Evolutionary conservation across 75 land plant species (phyloP), one percentile per base, ranked within the genome.

Genomic region (Selaginella moellendorffii): DNA sequence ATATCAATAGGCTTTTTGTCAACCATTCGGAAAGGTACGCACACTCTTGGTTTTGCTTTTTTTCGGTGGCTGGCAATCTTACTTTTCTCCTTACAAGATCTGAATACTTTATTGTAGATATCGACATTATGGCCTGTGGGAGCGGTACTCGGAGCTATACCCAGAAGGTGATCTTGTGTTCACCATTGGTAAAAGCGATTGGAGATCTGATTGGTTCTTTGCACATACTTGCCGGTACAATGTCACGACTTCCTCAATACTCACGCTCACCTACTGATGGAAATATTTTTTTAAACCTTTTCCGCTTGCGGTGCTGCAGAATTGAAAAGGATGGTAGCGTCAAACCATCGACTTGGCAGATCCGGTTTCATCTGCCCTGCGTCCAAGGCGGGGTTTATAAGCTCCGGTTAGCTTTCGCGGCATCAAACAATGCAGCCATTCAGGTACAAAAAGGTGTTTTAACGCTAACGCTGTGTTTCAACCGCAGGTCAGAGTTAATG

Each of bases 91-190:
- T n/a, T n/a, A n/a, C n/a, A n/a, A n/a, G n/a, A n/a, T n/a, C n/a
- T n/a, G n/a, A n/a, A n/a, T n/a, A n/a, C n/a, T n/a, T n/a, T n/a
- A n/a, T n/a, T 36, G 46, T 71, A 82, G 84, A 75, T 78, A 61
- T 65, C 74, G 84, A 23, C 84, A 82, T 31, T 82, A 82, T 76
- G 84, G 81, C 12, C 63, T 76, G 18, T 82, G 84, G 84, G 81
- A 75, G 20, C 67, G 83, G 31, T 80, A 80, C 63, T 63, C 77
- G 20, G 83, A 80, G 23, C 46, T 80, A 24, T 59, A 80, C 52
- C 77, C 79, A 24, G 18, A 64, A 28, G 52, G 63, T 25, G 79
- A 80, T 68, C 72, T 77, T 72, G 68, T 71, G 19, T 80, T 77
- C 77, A 80, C 77, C 0, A 52, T 80, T 28, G 83, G 83, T 12